Evolutionary conservation across 2,329 filamentous ascomycete species (phyloP), one percentile per base, ranked within the genome.

Genomic region (Aspergillus sp.): DNA sequence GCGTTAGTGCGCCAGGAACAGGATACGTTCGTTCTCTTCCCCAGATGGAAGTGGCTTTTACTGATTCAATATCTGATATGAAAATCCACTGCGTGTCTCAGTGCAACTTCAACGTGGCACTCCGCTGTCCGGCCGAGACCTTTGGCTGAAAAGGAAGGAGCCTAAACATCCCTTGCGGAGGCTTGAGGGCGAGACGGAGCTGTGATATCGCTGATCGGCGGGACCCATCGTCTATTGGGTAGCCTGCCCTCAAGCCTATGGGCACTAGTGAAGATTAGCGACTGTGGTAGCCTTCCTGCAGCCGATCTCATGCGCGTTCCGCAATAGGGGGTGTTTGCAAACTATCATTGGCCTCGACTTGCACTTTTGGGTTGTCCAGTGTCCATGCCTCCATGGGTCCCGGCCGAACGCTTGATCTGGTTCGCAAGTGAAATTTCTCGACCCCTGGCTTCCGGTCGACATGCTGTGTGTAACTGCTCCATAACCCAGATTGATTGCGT

Each of bases 261-360:
- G 43, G 57, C 25, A 57, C 62, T 63, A 63, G 59, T 58, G 45
- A 52, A n/a, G 28, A 59, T 63, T 63, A 61, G 48, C 49, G 47
- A 28, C 45, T 45, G 57, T 36, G 47, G 55, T 25, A n/a, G 54
- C 36, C 56, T 41, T 48, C 53, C 17, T 39, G 19, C 28, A 55
- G 55, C 39, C 28, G 53, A 62, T 62, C 60, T 30, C 57, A 56
- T 62, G 58, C 60, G 48, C 52, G 43, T 55, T 62, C 57, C 48
- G 57, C 55, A 25, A 36, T 36, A 47, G 56, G 56, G 47, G 13
- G 58, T 36, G 32, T 13, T 36, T 36, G 32, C 5, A 36, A 36
- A 53, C 19, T 43, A 41, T 53, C 17, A 39, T 51, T 36, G 17
- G 36, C n/a, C 50, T 58, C 12, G 28, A 47, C 17, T 21, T 19